Conservation (phyloP, 2,329 filamentous ascomycete genomes). For the Fusarium nelsonii region DNA sequence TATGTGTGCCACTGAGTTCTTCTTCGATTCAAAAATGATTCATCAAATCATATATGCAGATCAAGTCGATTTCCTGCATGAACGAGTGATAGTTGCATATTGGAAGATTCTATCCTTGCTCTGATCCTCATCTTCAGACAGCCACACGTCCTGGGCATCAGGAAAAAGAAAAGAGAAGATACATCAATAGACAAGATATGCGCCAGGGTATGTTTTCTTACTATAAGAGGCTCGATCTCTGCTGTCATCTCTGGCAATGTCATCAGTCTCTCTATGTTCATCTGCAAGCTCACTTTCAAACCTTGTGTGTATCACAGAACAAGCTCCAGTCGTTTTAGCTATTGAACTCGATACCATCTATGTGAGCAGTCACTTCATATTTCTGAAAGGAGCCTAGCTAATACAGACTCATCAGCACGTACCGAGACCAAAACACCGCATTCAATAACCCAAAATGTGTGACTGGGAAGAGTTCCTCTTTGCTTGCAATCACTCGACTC, state of each 20-base stretch:
- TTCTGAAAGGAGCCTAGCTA: neutral
- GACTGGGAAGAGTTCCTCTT: constrained; percentile 78
- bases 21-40: constrained; percentile 19
- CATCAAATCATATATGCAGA: constrained; percentile 14
- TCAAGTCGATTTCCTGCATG: constrained; percentile 21
- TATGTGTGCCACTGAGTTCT: constrained; percentile 4
- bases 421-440: neutral
- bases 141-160: constrained; percentile 12
- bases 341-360: neutral
- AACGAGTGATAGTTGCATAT: constrained; percentile 16
- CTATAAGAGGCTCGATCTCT: constrained; percentile 31
- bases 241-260: neutral
- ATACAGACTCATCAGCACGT: constrained; percentile 3
- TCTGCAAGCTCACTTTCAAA: neutral
- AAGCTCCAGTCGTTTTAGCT: neutral
- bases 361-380: constrained; percentile 3
- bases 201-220: neutral
- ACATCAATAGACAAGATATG: neutral
- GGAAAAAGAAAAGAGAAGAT: constrained; percentile 6
- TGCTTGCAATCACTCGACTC: constrained; percentile 70
- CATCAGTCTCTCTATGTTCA: neutral
- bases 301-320: neutral
- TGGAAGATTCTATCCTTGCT: constrained; percentile 8
- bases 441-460: constrained; percentile 66
- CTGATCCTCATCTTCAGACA: constrained; percentile 2